These are phyloP conservation scores for Anthoceros angustus DNA, from an alignment of 225 moss, liverwort and hornwort species.

Conservation along the genomic window DNA sequence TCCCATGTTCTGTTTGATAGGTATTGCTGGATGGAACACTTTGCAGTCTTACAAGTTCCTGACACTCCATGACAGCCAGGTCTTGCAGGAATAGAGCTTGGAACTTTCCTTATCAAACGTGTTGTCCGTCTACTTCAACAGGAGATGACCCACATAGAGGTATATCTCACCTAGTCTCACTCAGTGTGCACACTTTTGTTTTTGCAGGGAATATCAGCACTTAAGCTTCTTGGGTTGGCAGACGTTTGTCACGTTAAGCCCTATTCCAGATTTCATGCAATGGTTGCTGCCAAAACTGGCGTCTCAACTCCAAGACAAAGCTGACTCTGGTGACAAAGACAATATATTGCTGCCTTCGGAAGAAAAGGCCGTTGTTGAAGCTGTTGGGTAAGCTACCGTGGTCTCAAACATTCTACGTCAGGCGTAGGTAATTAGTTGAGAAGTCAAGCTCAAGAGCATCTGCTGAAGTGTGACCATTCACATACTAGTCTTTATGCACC, in stretches of 20 bases:
- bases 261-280: conserved; percentile 66
- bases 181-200: not conserved
- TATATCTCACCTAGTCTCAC: conserved; percentile 6
- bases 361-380: conserved; percentile 24
- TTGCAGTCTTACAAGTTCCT: conserved; percentile 3
- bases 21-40: conserved; percentile 2
- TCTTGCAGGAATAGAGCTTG: conserved; percentile 84
- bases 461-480: conserved; percentile 5
- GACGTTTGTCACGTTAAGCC: conserved; percentile 82
- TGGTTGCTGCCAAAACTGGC: conserved; percentile 76
- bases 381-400: conserved; percentile 26
- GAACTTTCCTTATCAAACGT: conserved; percentile 86
- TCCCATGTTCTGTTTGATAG: not conserved
- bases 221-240: conserved; percentile 25
- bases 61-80: conserved; percentile 53
- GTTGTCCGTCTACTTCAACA: conserved; percentile 65
- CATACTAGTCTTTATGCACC: not conserved
- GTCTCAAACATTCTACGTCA: not conserved
- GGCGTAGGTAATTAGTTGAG: no score
- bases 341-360: conserved; percentile 46
- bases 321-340: conserved; percentile 42
- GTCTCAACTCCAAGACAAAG: conserved; percentile 39
- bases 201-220: not conserved
- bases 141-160: conserved; percentile 75
- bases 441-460: not conserved